A percentile compares a stretch with the other conserved stretches of the same genome.
Evolutionary conservation across 2,329 filamentous ascomycete species (phyloP).

Genomic region (Fusarium sp.): DNA sequence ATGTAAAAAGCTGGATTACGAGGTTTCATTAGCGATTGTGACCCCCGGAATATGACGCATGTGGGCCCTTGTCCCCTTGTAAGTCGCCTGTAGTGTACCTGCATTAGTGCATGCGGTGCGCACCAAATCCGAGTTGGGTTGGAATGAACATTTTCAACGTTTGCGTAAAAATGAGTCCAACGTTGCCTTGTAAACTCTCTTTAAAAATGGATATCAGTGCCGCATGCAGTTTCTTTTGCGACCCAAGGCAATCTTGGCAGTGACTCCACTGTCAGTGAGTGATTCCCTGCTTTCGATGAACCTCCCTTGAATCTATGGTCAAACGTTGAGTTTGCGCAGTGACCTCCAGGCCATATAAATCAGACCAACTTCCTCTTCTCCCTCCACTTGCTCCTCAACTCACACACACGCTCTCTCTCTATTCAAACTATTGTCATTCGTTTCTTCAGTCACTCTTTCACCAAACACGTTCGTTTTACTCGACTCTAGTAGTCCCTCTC

Average conservation of each 20-base stretch:
- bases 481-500: background rate
- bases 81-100: constrained; percentile 18
- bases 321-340: constrained; percentile 1
- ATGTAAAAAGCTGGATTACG: background rate
- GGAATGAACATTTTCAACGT: constrained; percentile 12
- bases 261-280: constrained; percentile 2
- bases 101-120: constrained; percentile 21
- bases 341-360: constrained; percentile 11
- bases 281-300: background rate
- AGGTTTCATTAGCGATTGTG: constrained; percentile 30
- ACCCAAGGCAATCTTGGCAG: constrained; percentile 8
- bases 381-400: background rate
- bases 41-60: constrained; percentile 31
- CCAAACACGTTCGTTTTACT: background rate
- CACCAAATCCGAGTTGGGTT: background rate
- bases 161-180: background rate
- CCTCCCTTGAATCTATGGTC: constrained; percentile 2
- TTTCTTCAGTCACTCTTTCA: constrained; percentile 9
- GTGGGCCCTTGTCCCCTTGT: constrained; percentile 9
- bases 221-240: constrained; percentile 2
- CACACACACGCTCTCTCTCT: background rate
- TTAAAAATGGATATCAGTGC: background rate
- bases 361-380: constrained; percentile 1
- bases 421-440: constrained; percentile 6
- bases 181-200: background rate